A percentile compares a stretch with the other conserved stretches of the same genome.
phyloP scores from a whole-genome alignment of 768 basidiomycete genomes.

The Suillus cothurnatus region DNA sequence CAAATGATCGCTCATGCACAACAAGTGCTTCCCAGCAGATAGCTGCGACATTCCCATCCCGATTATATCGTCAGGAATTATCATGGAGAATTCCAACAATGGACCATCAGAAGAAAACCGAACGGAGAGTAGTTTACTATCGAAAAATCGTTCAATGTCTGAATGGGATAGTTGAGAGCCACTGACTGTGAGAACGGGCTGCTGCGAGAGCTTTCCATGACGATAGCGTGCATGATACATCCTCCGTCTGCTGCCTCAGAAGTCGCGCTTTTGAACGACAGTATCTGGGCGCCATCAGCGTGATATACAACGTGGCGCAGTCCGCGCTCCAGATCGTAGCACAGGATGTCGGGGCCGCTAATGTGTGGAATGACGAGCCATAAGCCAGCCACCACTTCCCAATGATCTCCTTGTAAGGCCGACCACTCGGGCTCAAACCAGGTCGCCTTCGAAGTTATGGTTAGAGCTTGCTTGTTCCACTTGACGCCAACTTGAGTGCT shows the following conservation, averaged over 20 bases:
- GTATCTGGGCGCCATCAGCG: background rate
- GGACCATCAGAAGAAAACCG: background rate
- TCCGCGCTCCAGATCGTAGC: conserved; percentile 1
- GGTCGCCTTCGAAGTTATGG: conserved; percentile 1
- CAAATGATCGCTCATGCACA: conserved; percentile 6
- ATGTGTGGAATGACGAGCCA: conserved; percentile 3
- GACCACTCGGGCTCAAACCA: conserved; percentile 7
- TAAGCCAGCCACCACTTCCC: conserved; percentile 3
- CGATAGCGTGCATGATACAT: background rate
- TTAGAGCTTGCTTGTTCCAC: conserved; percentile 5
- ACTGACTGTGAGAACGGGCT: conserved; percentile 1
- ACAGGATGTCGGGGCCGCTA: background rate
- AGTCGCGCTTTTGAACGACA: background rate
- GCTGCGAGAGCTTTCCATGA: background rate
- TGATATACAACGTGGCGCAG: conserved; percentile 3
- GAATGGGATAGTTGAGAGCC: background rate
- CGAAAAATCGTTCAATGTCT: background rate
- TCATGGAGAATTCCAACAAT: background rate
- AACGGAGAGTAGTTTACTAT: background rate
- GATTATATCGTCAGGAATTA: background rate
- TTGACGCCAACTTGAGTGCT: conserved; percentile 3
- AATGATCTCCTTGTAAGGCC: conserved; percentile 3
- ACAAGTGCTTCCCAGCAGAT: background rate
- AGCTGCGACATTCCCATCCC: conserved; percentile 5
- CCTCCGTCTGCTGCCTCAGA: conserved; percentile 3